Evolutionary conservation across 441 rosid genomes (phyloP).

Genomic region (Eutrema salsugineum): DNA sequence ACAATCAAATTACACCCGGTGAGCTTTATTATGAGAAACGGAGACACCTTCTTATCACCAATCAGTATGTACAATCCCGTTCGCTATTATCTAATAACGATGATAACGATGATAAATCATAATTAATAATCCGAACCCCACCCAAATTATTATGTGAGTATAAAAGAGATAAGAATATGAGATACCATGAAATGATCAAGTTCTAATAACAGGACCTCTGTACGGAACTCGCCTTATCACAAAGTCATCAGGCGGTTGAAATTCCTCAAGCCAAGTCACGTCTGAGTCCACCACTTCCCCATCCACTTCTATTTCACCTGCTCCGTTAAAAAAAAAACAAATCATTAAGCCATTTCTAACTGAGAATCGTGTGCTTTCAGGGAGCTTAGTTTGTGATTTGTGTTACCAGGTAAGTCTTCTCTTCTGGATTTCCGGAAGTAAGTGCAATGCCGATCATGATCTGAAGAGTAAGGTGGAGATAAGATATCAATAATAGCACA

Average conservation of each 20-base stretch:
- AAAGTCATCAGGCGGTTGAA: slow-evolving; percentile 64
- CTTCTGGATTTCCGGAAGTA: slow-evolving; percentile 48
- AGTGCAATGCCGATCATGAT: slow-evolving; percentile 53
- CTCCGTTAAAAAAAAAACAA: too few relatives aligned
- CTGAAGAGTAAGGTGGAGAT: slow-evolving; percentile 64
- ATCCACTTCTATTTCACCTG: slow-evolving; percentile 51
- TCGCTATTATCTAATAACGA: background rate
- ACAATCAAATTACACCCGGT: background rate
- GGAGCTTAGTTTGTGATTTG: background rate
- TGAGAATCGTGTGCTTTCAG: background rate
- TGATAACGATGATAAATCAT: background rate
- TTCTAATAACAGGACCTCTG: slow-evolving; percentile 65
- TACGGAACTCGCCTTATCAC: slow-evolving; percentile 56
- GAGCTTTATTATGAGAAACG: background rate
- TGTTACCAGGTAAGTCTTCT: slow-evolving; percentile 51
- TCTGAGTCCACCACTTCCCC: slow-evolving; percentile 36
- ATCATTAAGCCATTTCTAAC: background rate
- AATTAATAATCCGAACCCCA: slow-evolving; percentile 19
- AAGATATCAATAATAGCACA: slow-evolving; percentile 68
- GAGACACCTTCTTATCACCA: slow-evolving; percentile 1
- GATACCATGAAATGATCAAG: slow-evolving; percentile 10
- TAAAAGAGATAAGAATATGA: slow-evolving; percentile 16
- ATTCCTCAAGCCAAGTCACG: slow-evolving; percentile 63
- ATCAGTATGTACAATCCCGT: slow-evolving; percentile 25
- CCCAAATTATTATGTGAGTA: slow-evolving; percentile 20